Evolutionary conservation across 1,284 basidiomycete genomes (phyloP).

Genomic region (Rhodotorula sp.): DNA sequence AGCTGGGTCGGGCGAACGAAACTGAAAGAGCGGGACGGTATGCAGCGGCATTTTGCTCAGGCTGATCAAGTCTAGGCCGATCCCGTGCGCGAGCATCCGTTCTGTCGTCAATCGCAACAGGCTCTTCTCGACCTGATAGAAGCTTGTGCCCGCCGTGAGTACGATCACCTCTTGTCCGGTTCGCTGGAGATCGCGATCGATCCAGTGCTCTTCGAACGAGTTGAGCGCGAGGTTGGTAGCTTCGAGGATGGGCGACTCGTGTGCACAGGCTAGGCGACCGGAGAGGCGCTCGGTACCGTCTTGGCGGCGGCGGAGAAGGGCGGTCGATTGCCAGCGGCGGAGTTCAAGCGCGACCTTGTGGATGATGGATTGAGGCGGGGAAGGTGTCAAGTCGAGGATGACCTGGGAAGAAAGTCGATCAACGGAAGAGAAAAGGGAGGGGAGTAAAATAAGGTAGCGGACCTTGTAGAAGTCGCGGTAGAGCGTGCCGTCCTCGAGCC

Average conservation of each 20-base stretch:
- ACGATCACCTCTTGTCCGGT: slow-evolving; percentile 83
- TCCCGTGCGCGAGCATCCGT: slow-evolving; percentile 92
- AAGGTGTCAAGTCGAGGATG: slow-evolving; percentile 73
- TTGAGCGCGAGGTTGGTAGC: slow-evolving; percentile 90
- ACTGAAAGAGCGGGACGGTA: slow-evolving; percentile 58
- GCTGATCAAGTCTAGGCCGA: slow-evolving; percentile 83
- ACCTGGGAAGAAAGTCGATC: slow-evolving; percentile 55
- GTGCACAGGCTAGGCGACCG: slow-evolving; percentile 77
- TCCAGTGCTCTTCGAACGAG: slow-evolving; percentile 90
- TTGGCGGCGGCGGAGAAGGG: slow-evolving; percentile 37
- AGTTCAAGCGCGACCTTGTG: slow-evolving; percentile 32
- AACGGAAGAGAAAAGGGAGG: slow-evolving; percentile 50
- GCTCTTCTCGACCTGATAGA: slow-evolving; percentile 87
- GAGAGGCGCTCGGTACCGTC: slow-evolving; percentile 64
- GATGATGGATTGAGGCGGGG: slow-evolving; percentile 18
- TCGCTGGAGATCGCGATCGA: slow-evolving; percentile 90
- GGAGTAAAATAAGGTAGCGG: background rate
- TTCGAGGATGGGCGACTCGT: slow-evolving; percentile 92
- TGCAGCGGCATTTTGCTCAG: slow-evolving; percentile 91
- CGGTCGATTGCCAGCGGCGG: slow-evolving; percentile 32
- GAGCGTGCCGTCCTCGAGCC: slow-evolving; percentile 29
- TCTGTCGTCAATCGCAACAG: slow-evolving; percentile 89
- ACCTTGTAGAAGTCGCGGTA: slow-evolving; percentile 83
- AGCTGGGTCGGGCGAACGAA: slow-evolving; percentile 30
- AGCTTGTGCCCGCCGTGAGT: slow-evolving; percentile 83